These are phyloP conservation scores for Emergomyces pasteurianus DNA, from an alignment of 2,329 filamentous ascomycete species.

Conservation along the genomic window DNA sequence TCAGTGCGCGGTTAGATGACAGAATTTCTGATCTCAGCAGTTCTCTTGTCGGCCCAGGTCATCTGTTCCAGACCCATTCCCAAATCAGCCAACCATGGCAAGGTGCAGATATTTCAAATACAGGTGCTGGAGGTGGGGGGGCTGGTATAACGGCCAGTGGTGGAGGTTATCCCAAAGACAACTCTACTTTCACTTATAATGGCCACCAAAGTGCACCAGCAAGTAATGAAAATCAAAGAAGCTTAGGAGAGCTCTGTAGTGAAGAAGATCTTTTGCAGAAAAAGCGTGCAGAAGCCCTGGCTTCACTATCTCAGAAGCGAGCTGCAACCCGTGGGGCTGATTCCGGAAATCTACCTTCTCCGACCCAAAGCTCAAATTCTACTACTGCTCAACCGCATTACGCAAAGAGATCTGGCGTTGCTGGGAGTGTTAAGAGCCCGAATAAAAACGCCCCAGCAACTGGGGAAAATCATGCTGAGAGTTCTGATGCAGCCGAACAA, in stretches of 20 bases:
- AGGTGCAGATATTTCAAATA: not conserved
- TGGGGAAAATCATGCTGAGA: not conserved
- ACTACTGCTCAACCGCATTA: not conserved
- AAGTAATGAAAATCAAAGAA: not conserved
- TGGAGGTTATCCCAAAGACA: not conserved
- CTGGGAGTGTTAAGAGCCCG: not conserved
- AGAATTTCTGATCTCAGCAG: slow-evolving; percentile 3
- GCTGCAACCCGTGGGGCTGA: not conserved
- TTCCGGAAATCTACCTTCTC: not conserved
- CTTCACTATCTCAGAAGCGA: slow-evolving; percentile 2
- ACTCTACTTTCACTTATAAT: not conserved
- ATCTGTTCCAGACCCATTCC: not conserved
- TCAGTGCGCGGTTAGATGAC: slow-evolving; percentile 1
- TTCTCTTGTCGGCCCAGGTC: slow-evolving; percentile 1
- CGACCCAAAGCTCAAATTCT: not conserved
- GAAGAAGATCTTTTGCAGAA: slow-evolving; percentile 1
- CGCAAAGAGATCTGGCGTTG: not conserved
- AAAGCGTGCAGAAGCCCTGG: slow-evolving; percentile 3
- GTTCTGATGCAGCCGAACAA: not conserved
- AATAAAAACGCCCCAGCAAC: not conserved
- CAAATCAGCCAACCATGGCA: not conserved
- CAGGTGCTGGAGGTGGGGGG: too few species aligned
- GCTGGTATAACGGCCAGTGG: too few species aligned
- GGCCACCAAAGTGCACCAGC: not conserved
- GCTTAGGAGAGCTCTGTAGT: not conserved